These are phyloP conservation scores for Chlamydomonas schloesseri DNA, from an alignment of 139 green algal genomes.

Conservation along the genomic window DNA sequence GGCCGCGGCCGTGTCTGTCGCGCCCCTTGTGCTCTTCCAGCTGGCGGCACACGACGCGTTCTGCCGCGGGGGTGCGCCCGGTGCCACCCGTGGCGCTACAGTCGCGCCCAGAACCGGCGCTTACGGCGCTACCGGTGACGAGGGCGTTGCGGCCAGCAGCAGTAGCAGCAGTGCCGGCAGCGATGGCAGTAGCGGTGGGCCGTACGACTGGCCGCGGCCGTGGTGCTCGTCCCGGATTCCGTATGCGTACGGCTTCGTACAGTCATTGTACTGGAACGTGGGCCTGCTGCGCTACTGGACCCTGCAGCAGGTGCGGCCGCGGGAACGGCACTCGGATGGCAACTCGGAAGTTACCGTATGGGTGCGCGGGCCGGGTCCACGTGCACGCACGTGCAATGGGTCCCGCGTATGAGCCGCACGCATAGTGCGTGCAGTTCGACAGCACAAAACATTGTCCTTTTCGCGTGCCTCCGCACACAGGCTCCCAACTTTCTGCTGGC, in stretches of 20 bases:
- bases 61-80: background rate
- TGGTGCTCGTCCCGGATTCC: constrained; percentile 72
- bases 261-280: constrained; percentile 91
- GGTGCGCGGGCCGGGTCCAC: no score
- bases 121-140: no score
- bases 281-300: constrained; percentile 84
- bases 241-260: constrained; percentile 85
- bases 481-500: constrained; percentile 89
- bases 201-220: constrained; percentile 38
- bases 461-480: constrained; percentile 44
- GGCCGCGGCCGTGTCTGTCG: background rate
- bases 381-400: no score
- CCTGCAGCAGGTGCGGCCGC: constrained; percentile 63
- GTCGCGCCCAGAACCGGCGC: no score
- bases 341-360: no score
- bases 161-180: background rate
- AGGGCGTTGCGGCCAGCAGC: no score
- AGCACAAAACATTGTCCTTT: background rate
- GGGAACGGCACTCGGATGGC: no score
- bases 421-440: no score
- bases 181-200: background rate
- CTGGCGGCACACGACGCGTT: background rate
- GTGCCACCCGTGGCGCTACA: no score
- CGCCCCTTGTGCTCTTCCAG: constrained; percentile 11
- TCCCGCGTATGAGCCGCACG: no score